A percentile compares a stretch with the other conserved stretches of the same genome.
Conservation (phyloP, 805 yeast species). For the Candida koratica region DNA sequence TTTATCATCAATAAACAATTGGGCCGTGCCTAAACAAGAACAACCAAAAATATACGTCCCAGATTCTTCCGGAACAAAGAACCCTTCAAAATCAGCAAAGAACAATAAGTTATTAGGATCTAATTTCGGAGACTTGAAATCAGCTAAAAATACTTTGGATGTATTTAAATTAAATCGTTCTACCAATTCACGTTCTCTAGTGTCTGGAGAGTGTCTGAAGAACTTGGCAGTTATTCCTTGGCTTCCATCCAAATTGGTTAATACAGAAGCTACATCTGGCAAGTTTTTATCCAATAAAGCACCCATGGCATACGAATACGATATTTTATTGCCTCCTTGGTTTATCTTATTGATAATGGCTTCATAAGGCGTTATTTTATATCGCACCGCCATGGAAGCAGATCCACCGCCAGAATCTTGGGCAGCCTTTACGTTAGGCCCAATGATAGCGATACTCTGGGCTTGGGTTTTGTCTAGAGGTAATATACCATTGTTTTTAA, state of each 20-base stretch:
- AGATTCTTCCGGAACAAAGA: slow-evolving; percentile 43
- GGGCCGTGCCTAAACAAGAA: slow-evolving; percentile 52
- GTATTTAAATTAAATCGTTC: slow-evolving; percentile 18
- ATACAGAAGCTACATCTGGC: slow-evolving; percentile 26
- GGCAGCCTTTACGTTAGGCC: slow-evolving; percentile 53
- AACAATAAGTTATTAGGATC: slow-evolving; percentile 22
- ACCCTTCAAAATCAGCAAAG: slow-evolving; percentile 44
- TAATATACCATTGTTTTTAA: slow-evolving; percentile 50
- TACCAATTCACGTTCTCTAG: slow-evolving; percentile 15
- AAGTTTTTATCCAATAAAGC: slow-evolving; percentile 29
- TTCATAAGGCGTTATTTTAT: slow-evolving; percentile 46
- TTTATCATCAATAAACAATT: slow-evolving; percentile 48
- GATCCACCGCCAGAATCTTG: slow-evolving; percentile 62
- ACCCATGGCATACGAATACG: slow-evolving; percentile 28
- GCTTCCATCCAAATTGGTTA: slow-evolving; percentile 21
- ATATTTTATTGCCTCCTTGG: slow-evolving; percentile 22
- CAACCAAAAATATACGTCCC: slow-evolving; percentile 52
- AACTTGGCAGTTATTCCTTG: slow-evolving; percentile 20
- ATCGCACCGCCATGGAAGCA: slow-evolving; percentile 48
- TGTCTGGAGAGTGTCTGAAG: slow-evolving; percentile 17
- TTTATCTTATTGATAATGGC: slow-evolving; percentile 35
- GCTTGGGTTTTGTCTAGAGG: slow-evolving; percentile 37
- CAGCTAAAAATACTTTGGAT: slow-evolving; percentile 22
- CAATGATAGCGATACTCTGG: slow-evolving; percentile 47
- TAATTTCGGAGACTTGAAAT: slow-evolving; percentile 20